Percentiles rank a stretch among this genome's conserved stretches.
phyloP scores from a whole-genome alignment of 495 filamentous ascomycete genomes.

The Neurospora sp. region DNA sequence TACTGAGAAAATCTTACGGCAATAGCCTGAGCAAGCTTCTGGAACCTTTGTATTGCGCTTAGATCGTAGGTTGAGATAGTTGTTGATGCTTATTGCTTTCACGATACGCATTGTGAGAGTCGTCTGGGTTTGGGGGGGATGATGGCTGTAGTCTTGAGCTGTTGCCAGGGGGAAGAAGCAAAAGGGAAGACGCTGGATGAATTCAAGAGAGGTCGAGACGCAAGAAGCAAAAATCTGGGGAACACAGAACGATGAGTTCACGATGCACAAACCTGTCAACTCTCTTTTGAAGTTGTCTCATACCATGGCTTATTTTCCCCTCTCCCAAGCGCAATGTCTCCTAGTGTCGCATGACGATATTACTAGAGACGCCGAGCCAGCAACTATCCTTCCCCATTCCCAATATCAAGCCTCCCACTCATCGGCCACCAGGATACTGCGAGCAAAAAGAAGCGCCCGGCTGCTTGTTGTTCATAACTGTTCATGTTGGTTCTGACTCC shows the following conservation, averaged over 20 bases:
- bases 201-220: no score
- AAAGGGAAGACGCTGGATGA: no score
- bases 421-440: not conserved
- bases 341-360: not conserved
- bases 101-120: no score
- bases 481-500: not conserved
- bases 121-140: no score
- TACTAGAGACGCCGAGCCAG: not conserved
- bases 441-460: not conserved
- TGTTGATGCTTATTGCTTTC: no score
- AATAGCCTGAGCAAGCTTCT: no score
- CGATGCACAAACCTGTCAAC: not conserved
- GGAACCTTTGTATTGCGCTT: no score
- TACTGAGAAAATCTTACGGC: no score
- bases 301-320: not conserved
- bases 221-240: not conserved
- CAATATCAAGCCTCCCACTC: not conserved
- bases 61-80: no score
- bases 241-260: not conserved
- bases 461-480: not conserved
- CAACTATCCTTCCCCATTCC: not conserved
- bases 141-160: no score
- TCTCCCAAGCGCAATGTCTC: not conserved
- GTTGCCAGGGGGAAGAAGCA: no score
- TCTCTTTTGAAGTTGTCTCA: not conserved